Conservation (phyloP, 2,329 filamentous ascomycete genomes). For the Calonectria montana region DNA sequence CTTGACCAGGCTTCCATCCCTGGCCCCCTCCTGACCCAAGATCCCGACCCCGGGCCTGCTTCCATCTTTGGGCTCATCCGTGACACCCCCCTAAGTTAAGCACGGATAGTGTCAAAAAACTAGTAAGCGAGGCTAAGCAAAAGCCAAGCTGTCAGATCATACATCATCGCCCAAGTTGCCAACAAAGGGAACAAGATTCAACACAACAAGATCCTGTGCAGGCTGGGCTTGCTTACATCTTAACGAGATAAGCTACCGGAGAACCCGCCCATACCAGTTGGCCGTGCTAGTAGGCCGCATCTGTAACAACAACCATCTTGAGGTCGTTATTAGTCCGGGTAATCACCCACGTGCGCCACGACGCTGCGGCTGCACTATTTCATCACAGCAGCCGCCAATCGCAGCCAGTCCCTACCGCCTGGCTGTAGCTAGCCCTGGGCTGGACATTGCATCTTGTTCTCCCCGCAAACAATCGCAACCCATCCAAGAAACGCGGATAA, state of each 20-base stretch:
- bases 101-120: constrained; percentile 4
- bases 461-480: constrained; percentile 1
- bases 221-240: neutral
- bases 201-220: neutral
- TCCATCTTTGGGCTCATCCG: constrained; percentile 16
- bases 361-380: constrained; percentile 38
- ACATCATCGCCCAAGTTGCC: neutral
- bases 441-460: neutral
- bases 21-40: constrained; percentile 3
- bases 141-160: constrained; percentile 6
- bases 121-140: constrained; percentile 12
- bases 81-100: constrained; percentile 11
- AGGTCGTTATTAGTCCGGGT: constrained; percentile 24
- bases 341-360: constrained; percentile 38
- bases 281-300: constrained; percentile 27
- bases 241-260: constrained; percentile 6
- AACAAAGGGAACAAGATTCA: constrained; percentile 1
- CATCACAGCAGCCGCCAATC: constrained; percentile 42
- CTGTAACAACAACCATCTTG: constrained; percentile 4
- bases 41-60: constrained; percentile 14
- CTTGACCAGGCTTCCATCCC: constrained; percentile 1
- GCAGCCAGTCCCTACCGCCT: constrained; percentile 37
- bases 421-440: constrained; percentile 26
- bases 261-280: neutral
- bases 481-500: neutral